A percentile compares a stretch with the other conserved stretches of the same genome.
These are phyloP conservation scores for Aspergillus biplanus DNA, from an alignment of 495 filamentous ascomycete species.

Conservation along the genomic window DNA sequence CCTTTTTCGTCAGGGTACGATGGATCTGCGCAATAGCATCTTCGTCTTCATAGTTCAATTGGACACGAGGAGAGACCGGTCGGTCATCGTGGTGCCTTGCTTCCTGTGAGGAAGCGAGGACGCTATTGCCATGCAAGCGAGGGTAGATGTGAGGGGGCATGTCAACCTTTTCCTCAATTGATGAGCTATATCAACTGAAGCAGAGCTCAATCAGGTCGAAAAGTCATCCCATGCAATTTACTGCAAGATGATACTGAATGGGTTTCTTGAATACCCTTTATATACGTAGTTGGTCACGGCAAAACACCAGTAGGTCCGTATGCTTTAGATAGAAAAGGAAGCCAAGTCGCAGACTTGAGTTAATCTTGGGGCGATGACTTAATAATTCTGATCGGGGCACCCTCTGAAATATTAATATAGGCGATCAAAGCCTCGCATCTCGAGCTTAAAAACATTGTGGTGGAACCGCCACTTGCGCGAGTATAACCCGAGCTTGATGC, in stretches of 20 bases:
- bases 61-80: conserved; percentile 33
- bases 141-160: conserved; percentile 41
- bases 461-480: conserved; percentile 21
- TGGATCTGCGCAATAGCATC: conserved; percentile 42
- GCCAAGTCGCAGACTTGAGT: conserved; percentile 31
- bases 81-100: conserved; percentile 19
- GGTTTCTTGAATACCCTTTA: conserved; percentile 12
- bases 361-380: conserved; percentile 9
- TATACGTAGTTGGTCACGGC: conserved; percentile 13
- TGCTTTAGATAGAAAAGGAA: conserved; percentile 29
- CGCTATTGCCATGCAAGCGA: conserved; percentile 28
- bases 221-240: conserved; percentile 1
- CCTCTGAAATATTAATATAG: conserved; percentile 12
- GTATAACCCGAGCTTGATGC: not conserved
- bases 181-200: conserved; percentile 2
- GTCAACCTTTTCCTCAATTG: conserved; percentile 6
- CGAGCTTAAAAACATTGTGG: conserved; percentile 11
- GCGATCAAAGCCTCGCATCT: not conserved
- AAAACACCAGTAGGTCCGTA: conserved; percentile 11
- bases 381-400: not conserved
- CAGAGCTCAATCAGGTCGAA: not conserved
- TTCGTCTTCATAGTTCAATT: conserved; percentile 38
- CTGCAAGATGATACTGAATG: too few relatives aligned
- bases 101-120: conserved; percentile 30
- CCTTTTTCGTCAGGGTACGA: conserved; percentile 35